Conservation (phyloP, 306 rosid species). For the Quercus wislizeni region DNA sequence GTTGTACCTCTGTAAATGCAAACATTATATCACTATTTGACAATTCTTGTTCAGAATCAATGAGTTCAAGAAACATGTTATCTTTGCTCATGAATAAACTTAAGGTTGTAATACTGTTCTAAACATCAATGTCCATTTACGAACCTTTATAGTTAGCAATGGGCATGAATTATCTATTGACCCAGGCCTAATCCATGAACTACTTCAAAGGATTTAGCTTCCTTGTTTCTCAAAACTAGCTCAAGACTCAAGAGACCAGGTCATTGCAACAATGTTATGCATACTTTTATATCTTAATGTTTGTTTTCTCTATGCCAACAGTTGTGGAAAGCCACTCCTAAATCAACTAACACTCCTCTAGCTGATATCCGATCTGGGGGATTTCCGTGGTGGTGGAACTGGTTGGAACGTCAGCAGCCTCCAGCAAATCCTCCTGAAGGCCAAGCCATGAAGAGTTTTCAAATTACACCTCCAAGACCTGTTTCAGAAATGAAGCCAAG, state of each 20-base stretch:
- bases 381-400: constrained; percentile 98
- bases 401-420: constrained; percentile 85
- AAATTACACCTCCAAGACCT: constrained; percentile 75
- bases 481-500: constrained; percentile 64
- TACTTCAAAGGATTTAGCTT: background rate
- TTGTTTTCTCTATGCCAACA: constrained; percentile 32
- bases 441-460: constrained; percentile 57
- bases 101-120: background rate
- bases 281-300: background rate
- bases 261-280: background rate
- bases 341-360: constrained; percentile 55
- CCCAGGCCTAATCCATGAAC: background rate
- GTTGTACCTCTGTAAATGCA: background rate
- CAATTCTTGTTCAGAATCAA: background rate
- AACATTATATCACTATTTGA: background rate
- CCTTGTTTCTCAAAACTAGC: background rate
- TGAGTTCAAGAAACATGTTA: background rate
- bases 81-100: background rate
- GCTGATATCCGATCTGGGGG: constrained; percentile 57
- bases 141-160: background rate
- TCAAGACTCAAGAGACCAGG: background rate
- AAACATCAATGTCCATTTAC: background rate
- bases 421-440: constrained; percentile 47
- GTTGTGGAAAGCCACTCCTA: constrained; percentile 84
- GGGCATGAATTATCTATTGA: background rate